These are phyloP conservation scores for Hordeum pubiflorum DNA, from an alignment of 202 grass and related monocot species.

Conservation along the genomic window DNA sequence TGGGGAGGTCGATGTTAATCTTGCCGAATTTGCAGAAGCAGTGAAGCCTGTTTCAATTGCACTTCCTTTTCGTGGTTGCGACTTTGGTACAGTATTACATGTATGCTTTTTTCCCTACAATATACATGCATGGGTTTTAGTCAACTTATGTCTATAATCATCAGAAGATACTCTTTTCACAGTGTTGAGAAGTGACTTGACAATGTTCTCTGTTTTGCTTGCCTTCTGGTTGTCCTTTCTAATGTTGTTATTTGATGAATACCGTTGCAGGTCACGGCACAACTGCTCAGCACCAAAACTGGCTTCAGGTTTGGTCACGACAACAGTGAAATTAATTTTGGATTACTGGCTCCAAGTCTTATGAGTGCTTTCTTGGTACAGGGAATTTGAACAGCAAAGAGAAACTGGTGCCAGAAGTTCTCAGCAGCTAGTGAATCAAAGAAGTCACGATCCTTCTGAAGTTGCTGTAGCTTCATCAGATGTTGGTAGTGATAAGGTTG, in stretches of 20 bases:
- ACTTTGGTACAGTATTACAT: conserved; percentile 79
- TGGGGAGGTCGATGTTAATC: conserved; percentile 92
- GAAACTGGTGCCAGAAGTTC: conserved; percentile 55
- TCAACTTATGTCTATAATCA: not conserved
- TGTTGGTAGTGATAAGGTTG: conserved; percentile 66
- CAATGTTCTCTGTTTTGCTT: conserved; percentile 11
- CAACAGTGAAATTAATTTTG: conserved; percentile 19
- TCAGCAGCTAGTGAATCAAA: conserved; percentile 64
- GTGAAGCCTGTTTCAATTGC: conserved; percentile 68
- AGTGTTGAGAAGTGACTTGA: not conserved
- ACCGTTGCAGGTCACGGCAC: conserved; percentile 73
- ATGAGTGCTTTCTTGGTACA: conserved; percentile 38
- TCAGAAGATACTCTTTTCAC: not conserved
- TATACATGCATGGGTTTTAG: conserved; percentile 53
- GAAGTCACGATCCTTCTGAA: conserved; percentile 59
- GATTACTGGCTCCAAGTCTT: conserved; percentile 22
- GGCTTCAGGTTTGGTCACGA: conserved; percentile 74
- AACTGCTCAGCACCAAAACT: conserved; percentile 92
- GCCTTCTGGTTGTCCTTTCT: conserved; percentile 6
- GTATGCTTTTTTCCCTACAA: conserved; percentile 16
- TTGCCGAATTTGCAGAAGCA: conserved; percentile 93
- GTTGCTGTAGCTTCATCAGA: conserved; percentile 48
- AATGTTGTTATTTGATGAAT: conserved; percentile 31
- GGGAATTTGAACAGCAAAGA: conserved; percentile 99
- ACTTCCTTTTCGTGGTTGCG: conserved; percentile 83